Conservation (phyloP, 2,329 filamentous ascomycete species). For the Ceratocystis harringtonii region DNA sequence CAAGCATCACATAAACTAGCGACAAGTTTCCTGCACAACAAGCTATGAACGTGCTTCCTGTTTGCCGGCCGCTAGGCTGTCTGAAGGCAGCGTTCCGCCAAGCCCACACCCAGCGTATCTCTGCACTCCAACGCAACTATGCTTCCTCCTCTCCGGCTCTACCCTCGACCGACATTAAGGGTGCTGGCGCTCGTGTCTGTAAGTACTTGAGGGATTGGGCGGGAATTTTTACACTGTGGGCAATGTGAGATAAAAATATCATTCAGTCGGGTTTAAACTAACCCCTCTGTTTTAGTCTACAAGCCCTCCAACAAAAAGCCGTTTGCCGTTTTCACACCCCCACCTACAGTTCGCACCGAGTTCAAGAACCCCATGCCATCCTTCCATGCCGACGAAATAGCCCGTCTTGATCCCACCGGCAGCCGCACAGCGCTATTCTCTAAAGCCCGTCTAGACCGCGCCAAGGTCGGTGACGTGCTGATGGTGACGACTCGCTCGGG, state of each 20-base stretch:
- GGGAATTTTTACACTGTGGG: background rate
- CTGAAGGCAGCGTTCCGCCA: slow-evolving; percentile 51
- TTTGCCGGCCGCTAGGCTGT: slow-evolving; percentile 54
- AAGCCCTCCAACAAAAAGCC: slow-evolving; percentile 18
- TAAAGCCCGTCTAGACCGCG: slow-evolving; percentile 59
- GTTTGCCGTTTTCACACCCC: slow-evolving; percentile 19
- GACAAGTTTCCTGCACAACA: slow-evolving; percentile 11
- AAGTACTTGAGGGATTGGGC: slow-evolving; percentile 18
- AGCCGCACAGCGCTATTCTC: slow-evolving; percentile 71
- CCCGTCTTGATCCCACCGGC: slow-evolving; percentile 67
- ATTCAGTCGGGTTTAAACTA: background rate
- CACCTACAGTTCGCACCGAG: slow-evolving; percentile 26
- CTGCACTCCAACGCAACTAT: slow-evolving; percentile 16
- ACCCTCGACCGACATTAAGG: slow-evolving; percentile 24
- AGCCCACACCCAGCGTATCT: slow-evolving; percentile 34
- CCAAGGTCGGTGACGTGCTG: slow-evolving; percentile 75
- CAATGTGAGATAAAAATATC: too few species aligned
- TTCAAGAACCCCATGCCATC: slow-evolving; percentile 46
- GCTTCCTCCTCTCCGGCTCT: slow-evolving; percentile 21
- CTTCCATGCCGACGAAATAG: slow-evolving; percentile 54
- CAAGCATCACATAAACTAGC: background rate
- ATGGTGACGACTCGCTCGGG: slow-evolving; percentile 67
- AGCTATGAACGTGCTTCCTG: slow-evolving; percentile 45
- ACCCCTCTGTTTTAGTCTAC: slow-evolving; percentile 8
- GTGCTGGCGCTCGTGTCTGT: slow-evolving; percentile 20